A percentile compares a stretch with the other conserved stretches of the same genome.
phyloP scores from a whole-genome alignment of 73 alveolate genomes.

The Paramecium pentaurelia region DNA sequence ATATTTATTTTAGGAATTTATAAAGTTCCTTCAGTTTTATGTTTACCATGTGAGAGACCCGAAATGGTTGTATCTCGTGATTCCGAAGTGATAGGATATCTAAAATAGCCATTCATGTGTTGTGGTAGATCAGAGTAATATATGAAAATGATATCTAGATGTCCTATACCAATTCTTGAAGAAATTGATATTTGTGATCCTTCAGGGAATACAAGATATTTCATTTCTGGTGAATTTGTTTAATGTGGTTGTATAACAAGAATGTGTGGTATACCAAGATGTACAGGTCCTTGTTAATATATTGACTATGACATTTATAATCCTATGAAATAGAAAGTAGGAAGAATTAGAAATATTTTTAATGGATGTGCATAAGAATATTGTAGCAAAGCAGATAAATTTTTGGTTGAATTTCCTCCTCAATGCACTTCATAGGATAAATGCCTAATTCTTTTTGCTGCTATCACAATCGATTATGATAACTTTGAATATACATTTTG shows the following conservation, averaged over 20 bases:
- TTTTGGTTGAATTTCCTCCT: background rate
- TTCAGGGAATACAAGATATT: background rate
- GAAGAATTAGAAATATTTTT: background rate
- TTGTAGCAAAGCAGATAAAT: slow-evolving; percentile 37
- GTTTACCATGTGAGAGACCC: slow-evolving; percentile 38
- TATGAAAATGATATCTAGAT: background rate
- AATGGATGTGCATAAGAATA: background rate
- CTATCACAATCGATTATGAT: slow-evolving; percentile 18
- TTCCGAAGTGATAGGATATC: background rate
- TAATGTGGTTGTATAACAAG: background rate
- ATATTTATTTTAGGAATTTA: background rate
- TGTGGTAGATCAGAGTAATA: slow-evolving; percentile 46
- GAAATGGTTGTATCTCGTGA: background rate
- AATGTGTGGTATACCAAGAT: background rate
- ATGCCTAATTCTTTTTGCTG: background rate
- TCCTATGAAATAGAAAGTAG: background rate
- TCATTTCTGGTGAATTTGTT: slow-evolving; percentile 21
- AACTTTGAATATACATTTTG: slow-evolving; percentile 31
- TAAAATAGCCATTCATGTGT: slow-evolving; percentile 15
- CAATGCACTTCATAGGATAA: background rate
- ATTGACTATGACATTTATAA: background rate
- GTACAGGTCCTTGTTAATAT: background rate
- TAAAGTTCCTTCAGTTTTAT: slow-evolving; percentile 30
- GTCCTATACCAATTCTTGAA: slow-evolving; percentile 28
- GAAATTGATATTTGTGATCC: slow-evolving; percentile 22